Conservation (phyloP, 257 asterid species). For the Avicennia marina region DNA sequence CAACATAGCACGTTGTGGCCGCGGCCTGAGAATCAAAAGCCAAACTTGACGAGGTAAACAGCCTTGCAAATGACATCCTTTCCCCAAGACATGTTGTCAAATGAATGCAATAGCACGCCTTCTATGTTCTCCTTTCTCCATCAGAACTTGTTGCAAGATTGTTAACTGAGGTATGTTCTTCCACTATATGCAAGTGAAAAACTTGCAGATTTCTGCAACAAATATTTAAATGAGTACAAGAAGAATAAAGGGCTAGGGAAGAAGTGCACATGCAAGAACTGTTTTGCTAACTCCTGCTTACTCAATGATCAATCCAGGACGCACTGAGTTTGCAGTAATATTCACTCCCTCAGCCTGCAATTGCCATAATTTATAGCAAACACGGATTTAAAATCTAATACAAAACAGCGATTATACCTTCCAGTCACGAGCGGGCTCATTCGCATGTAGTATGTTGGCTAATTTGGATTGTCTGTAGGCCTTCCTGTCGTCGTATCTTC, state of each 20-base stretch:
- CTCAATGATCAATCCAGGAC: conserved; percentile 78
- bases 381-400: background rate
- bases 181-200: conserved; percentile 47
- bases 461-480: conserved; percentile 77
- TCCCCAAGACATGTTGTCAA: too few species aligned
- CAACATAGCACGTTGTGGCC: conserved; percentile 74
- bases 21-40: conserved; percentile 45
- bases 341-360: conserved; percentile 78
- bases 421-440: conserved; percentile 50
- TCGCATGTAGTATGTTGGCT: conserved; percentile 68
- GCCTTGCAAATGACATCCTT: background rate
- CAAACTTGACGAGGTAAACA: background rate
- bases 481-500: conserved; percentile 56
- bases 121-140: too few species aligned
- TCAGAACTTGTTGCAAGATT: too few species aligned
- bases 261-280: background rate
- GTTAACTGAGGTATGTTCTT: conserved; percentile 73
- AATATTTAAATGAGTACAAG: background rate
- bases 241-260: background rate
- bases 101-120: too few species aligned
- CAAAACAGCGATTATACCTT: conserved; percentile 43
- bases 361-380: background rate
- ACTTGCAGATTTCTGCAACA: conserved; percentile 41
- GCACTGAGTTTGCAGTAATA: conserved; percentile 69
- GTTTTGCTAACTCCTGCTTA: conserved; percentile 26